phyloP scores from a whole-genome alignment of 495 filamentous ascomycete genomes.

The Chaetomium cochliodes region DNA sequence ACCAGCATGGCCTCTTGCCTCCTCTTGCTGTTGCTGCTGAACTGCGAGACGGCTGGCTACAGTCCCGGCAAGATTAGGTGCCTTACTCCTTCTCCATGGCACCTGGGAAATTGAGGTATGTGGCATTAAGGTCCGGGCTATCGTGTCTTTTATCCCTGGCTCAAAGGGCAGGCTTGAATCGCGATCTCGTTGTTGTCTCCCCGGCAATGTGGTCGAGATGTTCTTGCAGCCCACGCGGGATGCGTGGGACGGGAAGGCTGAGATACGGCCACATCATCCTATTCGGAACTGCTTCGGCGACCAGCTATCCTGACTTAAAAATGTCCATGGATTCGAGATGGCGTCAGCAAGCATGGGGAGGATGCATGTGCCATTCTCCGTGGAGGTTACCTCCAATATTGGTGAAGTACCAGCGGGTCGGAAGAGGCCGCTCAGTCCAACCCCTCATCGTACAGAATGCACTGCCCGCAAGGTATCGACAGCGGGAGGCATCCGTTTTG shows the following conservation, averaged over 20 bases:
- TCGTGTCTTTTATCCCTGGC: background rate
- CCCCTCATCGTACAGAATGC: background rate
- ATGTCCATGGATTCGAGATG: background rate
- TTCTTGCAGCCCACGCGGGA: background rate
- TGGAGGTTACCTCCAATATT: background rate
- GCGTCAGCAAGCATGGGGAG: background rate
- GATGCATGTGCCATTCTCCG: background rate
- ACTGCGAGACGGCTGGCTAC: background rate
- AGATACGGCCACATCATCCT: background rate
- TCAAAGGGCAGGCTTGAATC: background rate
- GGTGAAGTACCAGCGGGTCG: background rate
- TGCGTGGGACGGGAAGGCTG: background rate
- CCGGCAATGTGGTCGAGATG: background rate
- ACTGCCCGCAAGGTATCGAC: background rate
- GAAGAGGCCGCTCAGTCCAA: background rate
- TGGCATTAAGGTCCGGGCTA: background rate
- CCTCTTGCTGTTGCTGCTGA: background rate
- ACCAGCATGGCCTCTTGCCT: background rate
- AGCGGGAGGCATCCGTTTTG: background rate
- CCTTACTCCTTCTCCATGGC: background rate
- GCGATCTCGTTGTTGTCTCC: background rate
- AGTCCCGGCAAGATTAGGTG: background rate
- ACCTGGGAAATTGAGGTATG: too few relatives aligned
- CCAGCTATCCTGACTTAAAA: background rate
- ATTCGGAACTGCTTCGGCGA: background rate